phyloP scores from a whole-genome alignment of 495 filamentous ascomycete genomes.

The Pseudotulostoma volvatum region DNA sequence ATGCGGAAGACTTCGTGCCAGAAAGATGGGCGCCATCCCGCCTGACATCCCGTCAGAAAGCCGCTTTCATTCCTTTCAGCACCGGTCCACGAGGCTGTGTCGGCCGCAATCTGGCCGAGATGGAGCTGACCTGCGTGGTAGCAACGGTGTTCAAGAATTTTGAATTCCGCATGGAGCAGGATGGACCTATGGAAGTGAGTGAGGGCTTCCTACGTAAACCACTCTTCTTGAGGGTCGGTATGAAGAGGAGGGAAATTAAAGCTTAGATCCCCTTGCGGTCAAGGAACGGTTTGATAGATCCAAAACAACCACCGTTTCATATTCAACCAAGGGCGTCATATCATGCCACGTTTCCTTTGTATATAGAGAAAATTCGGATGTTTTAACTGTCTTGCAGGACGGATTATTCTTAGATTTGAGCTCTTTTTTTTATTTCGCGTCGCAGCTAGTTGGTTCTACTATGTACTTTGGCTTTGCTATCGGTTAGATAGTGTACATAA shows the following conservation, averaged over 20 bases:
- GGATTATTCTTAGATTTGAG: no score
- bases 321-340: no score
- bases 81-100: constrained; percentile 71
- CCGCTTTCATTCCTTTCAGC: constrained; percentile 74
- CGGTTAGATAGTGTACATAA: no score
- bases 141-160: constrained; percentile 61
- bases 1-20: constrained; percentile 64
- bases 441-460: no score
- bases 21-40: constrained; percentile 50
- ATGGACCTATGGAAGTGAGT: constrained; percentile 51
- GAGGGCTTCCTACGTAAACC: constrained; percentile 91
- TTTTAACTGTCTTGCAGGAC: no score
- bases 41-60: constrained; percentile 50
- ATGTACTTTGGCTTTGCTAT: no score
- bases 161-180: constrained; percentile 56
- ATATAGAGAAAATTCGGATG: no score
- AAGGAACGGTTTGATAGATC: no score
- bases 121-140: constrained; percentile 76
- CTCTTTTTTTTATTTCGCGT: no score
- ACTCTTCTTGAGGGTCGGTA: constrained; percentile 52
- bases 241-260: constrained; percentile 43
- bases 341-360: no score
- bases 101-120: constrained; percentile 78
- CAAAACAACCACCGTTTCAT: no score
- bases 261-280: no score